Percentiles rank a stretch among this genome's conserved stretches.
Evolutionary conservation across 164 flowering plant species (phyloP).

Genomic region (Tetracentron sinense): DNA sequence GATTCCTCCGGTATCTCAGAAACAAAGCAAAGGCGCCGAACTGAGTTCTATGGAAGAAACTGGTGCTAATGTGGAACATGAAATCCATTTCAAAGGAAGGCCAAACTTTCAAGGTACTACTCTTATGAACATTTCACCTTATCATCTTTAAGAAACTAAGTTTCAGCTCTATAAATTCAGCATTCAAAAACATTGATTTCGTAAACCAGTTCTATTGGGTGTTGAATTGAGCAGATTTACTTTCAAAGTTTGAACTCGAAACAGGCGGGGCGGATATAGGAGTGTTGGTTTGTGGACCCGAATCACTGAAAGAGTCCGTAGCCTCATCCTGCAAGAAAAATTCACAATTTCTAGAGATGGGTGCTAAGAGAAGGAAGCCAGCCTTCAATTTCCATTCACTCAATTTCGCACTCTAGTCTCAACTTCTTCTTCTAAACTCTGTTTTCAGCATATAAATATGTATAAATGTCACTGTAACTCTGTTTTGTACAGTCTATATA

Average conservation of each 20-base stretch:
- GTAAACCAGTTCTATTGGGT: slow-evolving; percentile 5
- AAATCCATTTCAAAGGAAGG: slow-evolving; percentile 64
- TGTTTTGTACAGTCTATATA: too few relatives aligned
- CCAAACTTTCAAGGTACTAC: slow-evolving; percentile 66
- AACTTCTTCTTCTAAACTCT: too few relatives aligned
- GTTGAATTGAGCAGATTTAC: slow-evolving; percentile 41
- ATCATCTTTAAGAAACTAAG: not conserved
- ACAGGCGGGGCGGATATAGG: slow-evolving; percentile 44
- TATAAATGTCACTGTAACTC: too few relatives aligned
- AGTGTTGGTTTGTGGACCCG: slow-evolving; percentile 82
- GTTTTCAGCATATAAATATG: too few relatives aligned
- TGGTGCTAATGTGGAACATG: slow-evolving; percentile 39
- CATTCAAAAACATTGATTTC: not conserved
- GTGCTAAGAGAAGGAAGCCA: slow-evolving; percentile 30
- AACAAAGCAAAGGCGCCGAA: slow-evolving; percentile 22
- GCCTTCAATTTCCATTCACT: slow-evolving; percentile 66
- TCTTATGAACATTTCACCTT: not conserved
- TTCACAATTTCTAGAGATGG: slow-evolving; percentile 19
- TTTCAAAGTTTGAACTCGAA: slow-evolving; percentile 37
- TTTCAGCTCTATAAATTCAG: not conserved
- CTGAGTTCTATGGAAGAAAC: slow-evolving; percentile 15
- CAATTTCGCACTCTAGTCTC: slow-evolving; percentile 56
- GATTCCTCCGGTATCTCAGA: slow-evolving; percentile 16
- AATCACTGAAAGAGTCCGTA: slow-evolving; percentile 64
- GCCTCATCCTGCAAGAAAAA: slow-evolving; percentile 43